Percentiles rank a stretch among this genome's conserved stretches.
These are phyloP conservation scores for Solanum bukasovii DNA, from an alignment of 257 asterid genomes.

Conservation along the genomic window DNA sequence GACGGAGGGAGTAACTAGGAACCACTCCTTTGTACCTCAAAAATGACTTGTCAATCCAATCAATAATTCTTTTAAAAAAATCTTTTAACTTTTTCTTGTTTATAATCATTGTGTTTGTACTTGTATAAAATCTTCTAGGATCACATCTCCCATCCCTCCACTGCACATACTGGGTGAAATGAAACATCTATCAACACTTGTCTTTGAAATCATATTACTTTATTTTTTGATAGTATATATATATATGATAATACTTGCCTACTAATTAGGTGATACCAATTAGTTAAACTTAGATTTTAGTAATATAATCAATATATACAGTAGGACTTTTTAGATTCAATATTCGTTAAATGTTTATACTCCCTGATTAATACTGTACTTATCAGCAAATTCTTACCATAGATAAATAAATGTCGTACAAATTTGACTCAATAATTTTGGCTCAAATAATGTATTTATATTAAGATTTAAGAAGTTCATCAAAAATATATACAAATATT, in stretches of 20 bases:
- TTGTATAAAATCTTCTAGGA: background rate
- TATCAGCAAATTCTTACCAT: background rate
- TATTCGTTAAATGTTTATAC: too few species aligned
- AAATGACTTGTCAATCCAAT: constrained; percentile 11
- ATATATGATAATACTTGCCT: background rate
- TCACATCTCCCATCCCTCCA: background rate
- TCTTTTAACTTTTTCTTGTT: background rate
- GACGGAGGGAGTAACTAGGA: too few species aligned
- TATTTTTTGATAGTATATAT: background rate
- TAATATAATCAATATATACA: too few species aligned
- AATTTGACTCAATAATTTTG: too few species aligned
- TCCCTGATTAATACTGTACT: background rate
- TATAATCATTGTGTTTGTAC: background rate
- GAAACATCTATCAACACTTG: background rate
- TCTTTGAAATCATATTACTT: background rate
- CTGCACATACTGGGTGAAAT: background rate
- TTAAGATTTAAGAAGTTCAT: too few species aligned
- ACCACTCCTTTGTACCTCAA: constrained; percentile 1
- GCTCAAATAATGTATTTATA: too few species aligned
- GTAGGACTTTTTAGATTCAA: too few species aligned
- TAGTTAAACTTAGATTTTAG: background rate
- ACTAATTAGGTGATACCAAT: background rate
- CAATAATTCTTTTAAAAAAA: background rate
- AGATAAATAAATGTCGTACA: too few species aligned
- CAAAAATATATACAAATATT: too few species aligned